phyloP scores from a whole-genome alignment of 176 grass and related monocot genomes.

The Aegilops sharonensis region DNA sequence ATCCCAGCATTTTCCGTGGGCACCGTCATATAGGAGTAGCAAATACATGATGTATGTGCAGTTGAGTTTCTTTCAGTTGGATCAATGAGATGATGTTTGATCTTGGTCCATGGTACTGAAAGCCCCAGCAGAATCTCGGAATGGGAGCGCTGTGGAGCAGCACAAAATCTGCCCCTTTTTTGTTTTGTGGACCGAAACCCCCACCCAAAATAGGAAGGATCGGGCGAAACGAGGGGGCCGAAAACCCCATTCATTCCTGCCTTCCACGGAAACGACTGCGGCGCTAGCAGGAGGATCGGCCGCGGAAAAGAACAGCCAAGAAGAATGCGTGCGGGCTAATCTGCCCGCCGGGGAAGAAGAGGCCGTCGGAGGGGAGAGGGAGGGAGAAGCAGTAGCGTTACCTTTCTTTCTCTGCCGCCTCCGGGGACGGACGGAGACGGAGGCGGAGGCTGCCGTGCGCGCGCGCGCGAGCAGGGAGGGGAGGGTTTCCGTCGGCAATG shows the following conservation, averaged over 20 bases:
- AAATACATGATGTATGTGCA: too few species aligned
- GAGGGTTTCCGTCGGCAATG: background rate
- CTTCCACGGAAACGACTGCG: background rate
- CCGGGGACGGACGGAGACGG: too few species aligned
- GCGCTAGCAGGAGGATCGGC: background rate
- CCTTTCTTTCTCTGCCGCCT: too few species aligned
- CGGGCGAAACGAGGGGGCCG: background rate
- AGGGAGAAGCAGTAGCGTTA: too few species aligned
- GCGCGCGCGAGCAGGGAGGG: too few species aligned
- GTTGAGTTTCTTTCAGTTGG: too few species aligned
- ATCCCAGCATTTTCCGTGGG: too few species aligned
- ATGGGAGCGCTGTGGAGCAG: background rate
- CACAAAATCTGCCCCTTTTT: background rate
- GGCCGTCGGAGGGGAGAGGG: too few species aligned
- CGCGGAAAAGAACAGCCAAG: background rate
- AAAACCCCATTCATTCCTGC: background rate
- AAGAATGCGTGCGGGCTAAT: background rate
- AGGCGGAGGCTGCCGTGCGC: too few species aligned
- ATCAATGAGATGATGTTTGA: too few species aligned
- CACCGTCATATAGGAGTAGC: too few species aligned
- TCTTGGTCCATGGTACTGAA: background rate
- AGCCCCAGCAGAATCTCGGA: background rate
- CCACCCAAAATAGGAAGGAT: background rate
- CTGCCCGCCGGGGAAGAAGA: too few species aligned
- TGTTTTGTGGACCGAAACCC: background rate